A percentile compares a stretch with the other conserved stretches of the same genome.
Evolutionary conservation across 345 rosid genomes (phyloP).

Genomic region (Alliaria petiolata): DNA sequence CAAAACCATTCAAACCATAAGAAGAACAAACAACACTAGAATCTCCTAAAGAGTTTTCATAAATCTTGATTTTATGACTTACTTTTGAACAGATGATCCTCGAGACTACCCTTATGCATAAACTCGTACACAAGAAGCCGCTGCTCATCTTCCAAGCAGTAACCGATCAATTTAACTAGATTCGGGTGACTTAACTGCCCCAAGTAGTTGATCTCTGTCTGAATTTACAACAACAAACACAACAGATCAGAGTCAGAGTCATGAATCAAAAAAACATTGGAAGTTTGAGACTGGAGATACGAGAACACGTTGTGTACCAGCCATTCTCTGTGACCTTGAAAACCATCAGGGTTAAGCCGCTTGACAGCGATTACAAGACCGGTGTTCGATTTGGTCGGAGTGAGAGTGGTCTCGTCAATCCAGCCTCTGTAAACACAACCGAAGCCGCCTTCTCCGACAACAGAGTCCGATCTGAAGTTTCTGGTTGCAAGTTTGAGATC

Average conservation of each 20-base stretch:
- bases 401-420: conserved; percentile 70
- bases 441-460: conserved; percentile 96
- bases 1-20: not conserved
- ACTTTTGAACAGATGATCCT: conserved; percentile 85
- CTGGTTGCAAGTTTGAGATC: conserved; percentile 82
- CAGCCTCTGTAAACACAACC: conserved; percentile 93
- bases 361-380: conserved; percentile 89
- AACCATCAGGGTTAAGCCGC: conserved; percentile 81
- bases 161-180: conserved; percentile 82
- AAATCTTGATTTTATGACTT: conserved; percentile 25
- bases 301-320: conserved; percentile 45
- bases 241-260: not conserved
- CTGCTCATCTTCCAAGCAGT: conserved; percentile 92
- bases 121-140: conserved; percentile 91
- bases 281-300: not conserved
- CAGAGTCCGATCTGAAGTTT: conserved; percentile 91
- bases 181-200: conserved; percentile 83
- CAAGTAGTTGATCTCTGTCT: conserved; percentile 89
- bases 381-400: conserved; percentile 71
- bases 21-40: conserved; percentile 6
- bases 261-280: not conserved
- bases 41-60: not conserved
- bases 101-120: conserved; percentile 93
- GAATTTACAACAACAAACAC: conserved; percentile 9
- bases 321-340: conserved; percentile 97